phyloP scores from a whole-genome alignment of 2,329 filamentous ascomycete species.

The Leptographium procerum region DNA sequence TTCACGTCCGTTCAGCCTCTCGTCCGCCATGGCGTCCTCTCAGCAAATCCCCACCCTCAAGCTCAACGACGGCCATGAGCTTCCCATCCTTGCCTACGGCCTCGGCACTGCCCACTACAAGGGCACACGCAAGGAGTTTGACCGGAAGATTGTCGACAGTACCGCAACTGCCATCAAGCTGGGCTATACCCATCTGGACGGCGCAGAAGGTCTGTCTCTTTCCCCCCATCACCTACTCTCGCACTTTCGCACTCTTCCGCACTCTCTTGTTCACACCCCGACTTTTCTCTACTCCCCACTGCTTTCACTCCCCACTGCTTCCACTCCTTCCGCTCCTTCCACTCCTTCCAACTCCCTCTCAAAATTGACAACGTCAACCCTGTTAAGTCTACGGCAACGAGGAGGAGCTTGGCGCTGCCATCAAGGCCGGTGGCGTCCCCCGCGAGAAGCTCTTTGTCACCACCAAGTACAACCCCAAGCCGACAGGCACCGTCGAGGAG shows the following conservation, averaged over 20 bases:
- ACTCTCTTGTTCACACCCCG: background rate
- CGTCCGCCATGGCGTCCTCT: constrained; percentile 3
- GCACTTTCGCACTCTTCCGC: too few species aligned
- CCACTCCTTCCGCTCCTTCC: background rate
- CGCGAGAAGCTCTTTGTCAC: constrained; percentile 59
- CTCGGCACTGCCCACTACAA: constrained; percentile 58
- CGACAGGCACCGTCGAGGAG: constrained; percentile 26
- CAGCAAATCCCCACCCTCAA: constrained; percentile 47
- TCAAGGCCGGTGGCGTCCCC: constrained; percentile 53
- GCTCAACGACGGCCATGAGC: constrained; percentile 62
- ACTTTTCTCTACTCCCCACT: background rate
- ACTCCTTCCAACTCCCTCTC: background rate
- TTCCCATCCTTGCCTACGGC: constrained; percentile 64
- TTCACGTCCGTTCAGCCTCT: background rate
- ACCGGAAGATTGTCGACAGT: constrained; percentile 37
- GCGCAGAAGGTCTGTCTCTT: constrained; percentile 49
- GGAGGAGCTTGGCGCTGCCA: constrained; percentile 58
- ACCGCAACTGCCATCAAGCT: constrained; percentile 52
- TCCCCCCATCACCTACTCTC: too few species aligned
- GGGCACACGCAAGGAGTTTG: constrained; percentile 37
- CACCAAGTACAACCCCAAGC: constrained; percentile 40
- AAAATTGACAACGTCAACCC: background rate
- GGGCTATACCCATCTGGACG: constrained; percentile 65
- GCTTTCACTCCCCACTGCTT: background rate
- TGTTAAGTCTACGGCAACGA: constrained; percentile 49